Evolutionary conservation across 225 moss, liverwort and hornwort species (phyloP).

Genomic region (Neckera pumila): DNA sequence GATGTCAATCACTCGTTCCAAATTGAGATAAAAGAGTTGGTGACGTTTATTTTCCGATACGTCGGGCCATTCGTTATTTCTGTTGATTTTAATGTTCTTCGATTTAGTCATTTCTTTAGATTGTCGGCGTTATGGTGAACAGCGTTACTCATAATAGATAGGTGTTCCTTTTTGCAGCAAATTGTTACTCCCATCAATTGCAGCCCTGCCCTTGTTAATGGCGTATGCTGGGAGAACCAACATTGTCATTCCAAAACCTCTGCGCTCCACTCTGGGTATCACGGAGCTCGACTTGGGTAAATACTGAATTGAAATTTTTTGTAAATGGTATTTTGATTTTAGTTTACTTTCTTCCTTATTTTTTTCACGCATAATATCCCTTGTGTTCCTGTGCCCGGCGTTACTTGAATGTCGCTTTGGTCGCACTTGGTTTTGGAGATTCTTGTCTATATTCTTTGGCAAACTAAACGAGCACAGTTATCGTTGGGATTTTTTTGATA

Average conservation of each 20-base stretch:
- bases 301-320: background rate
- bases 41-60: background rate
- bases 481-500: background rate
- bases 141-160: background rate
- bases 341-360: background rate
- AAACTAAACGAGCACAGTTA: background rate
- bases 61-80: background rate
- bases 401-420: background rate
- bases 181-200: slow-evolving; percentile 80
- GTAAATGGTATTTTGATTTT: background rate
- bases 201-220: slow-evolving; percentile 88
- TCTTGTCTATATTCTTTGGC: background rate
- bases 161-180: slow-evolving; percentile 41
- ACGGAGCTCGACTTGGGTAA: slow-evolving; percentile 69
- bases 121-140: background rate
- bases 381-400: background rate
- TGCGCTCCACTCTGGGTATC: slow-evolving; percentile 55
- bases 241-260: slow-evolving; percentile 79
- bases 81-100: background rate
- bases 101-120: background rate
- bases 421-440: background rate
- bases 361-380: background rate
- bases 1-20: background rate
- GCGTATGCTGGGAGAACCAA: slow-evolving; percentile 75
- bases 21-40: background rate